phyloP scores from a whole-genome alignment of 257 asterid genomes.

The Nicotiana tabacum region DNA sequence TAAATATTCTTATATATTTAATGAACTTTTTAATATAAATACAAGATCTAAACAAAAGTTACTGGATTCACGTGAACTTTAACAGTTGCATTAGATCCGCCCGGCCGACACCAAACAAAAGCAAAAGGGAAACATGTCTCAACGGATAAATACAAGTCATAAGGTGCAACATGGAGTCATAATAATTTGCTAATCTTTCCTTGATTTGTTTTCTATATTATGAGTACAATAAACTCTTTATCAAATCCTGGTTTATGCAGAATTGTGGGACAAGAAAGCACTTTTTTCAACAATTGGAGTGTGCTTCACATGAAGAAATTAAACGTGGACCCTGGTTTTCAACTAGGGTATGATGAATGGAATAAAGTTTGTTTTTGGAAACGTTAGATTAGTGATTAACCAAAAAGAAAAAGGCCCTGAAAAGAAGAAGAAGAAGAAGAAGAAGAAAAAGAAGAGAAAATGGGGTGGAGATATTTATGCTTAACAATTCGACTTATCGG shows the following conservation, averaged over 20 bases:
- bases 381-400: not conserved
- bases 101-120: not conserved
- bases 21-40: too few species aligned
- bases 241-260: not conserved
- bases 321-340: not conserved
- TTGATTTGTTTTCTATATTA: not conserved
- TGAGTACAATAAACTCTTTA: not conserved
- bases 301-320: slow-evolving; percentile 1
- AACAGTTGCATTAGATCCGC: too few species aligned
- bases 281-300: not conserved
- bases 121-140: not conserved
- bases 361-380: not conserved
- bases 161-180: not conserved
- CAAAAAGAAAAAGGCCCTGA: not conserved
- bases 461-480: too few species aligned
- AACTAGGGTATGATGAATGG: not conserved
- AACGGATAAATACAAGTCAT: not conserved
- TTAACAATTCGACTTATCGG: too few species aligned
- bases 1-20: too few species aligned
- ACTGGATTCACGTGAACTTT: too few species aligned
- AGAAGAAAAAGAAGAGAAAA: too few species aligned
- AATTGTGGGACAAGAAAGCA: not conserved
- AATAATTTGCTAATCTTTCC: not conserved
- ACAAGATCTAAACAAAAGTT: too few species aligned
- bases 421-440: too few species aligned